Evolutionary conservation across 2,329 filamentous ascomycete species (phyloP).

Genomic region (Calonectria honghensis): DNA sequence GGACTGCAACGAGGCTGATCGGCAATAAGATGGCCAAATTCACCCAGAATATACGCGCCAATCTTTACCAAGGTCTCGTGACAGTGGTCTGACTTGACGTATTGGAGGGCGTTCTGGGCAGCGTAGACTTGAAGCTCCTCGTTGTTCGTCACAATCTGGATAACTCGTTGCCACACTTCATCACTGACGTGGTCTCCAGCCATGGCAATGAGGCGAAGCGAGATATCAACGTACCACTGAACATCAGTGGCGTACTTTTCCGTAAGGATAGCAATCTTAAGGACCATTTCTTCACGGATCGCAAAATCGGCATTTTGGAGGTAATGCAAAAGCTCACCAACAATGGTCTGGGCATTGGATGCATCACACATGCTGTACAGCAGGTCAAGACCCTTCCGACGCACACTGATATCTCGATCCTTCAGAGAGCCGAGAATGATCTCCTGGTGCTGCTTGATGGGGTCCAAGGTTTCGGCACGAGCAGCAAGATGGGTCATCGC

Average conservation of each 20-base stretch:
- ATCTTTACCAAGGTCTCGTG: slow-evolving; percentile 99
- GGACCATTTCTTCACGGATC: slow-evolving; percentile 98
- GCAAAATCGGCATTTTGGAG: slow-evolving; percentile 98
- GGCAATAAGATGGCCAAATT: slow-evolving; percentile 97
- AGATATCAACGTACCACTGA: slow-evolving; percentile 99
- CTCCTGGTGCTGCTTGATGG: slow-evolving; percentile 98
- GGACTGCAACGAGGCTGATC: slow-evolving; percentile 94
- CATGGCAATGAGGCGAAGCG: slow-evolving; percentile 93
- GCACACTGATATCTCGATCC: slow-evolving; percentile 97
- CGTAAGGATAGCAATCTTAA: slow-evolving; percentile 98
- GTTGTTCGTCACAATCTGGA: slow-evolving; percentile 99
- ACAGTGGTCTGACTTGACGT: slow-evolving; percentile 93
- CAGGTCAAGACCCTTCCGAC: slow-evolving; percentile 94
- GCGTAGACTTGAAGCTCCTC: slow-evolving; percentile 98
- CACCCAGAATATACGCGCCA: slow-evolving; percentile 94
- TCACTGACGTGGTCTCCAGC: slow-evolving; percentile 99
- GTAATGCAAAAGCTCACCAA: slow-evolving; percentile 94
- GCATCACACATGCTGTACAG: slow-evolving; percentile 99
- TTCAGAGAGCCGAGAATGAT: slow-evolving; percentile 96
- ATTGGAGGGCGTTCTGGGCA: slow-evolving; percentile 92
- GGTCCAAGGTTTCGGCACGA: slow-evolving; percentile 92
- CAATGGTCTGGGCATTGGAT: slow-evolving; percentile 94
- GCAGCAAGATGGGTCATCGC: slow-evolving; percentile 99
- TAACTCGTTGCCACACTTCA: slow-evolving; percentile 98
- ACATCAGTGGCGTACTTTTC: slow-evolving; percentile 99